These are phyloP conservation scores for Globisporangium apiculatum DNA, from an alignment of 352 stramenopile genomes.

Conservation along the genomic window DNA sequence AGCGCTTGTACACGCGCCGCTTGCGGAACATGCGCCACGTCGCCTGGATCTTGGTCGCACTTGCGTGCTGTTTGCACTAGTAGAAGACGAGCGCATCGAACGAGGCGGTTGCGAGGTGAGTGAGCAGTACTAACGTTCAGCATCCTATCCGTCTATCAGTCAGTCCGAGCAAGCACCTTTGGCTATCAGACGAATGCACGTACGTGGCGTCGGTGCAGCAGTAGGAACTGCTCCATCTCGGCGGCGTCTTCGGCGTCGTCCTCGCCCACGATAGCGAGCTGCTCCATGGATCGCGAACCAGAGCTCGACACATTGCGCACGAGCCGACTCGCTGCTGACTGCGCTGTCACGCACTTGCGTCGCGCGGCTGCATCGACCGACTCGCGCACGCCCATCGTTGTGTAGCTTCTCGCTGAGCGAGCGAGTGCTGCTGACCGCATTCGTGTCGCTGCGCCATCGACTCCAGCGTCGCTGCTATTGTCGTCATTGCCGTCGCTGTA, in stretches of 20 bases:
- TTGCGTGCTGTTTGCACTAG: slow-evolving; percentile 17
- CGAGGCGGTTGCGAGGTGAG: not conserved
- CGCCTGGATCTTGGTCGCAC: slow-evolving; percentile 38
- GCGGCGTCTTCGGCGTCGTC: slow-evolving; percentile 11
- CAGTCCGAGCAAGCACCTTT: slow-evolving; percentile 1
- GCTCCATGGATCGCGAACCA: not conserved
- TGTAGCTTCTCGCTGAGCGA: slow-evolving; percentile 7
- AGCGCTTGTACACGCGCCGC: slow-evolving; percentile 35
- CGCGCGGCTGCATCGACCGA: not conserved
- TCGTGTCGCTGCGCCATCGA: not conserved
- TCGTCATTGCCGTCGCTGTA: not conserved
- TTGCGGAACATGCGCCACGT: slow-evolving; percentile 43
- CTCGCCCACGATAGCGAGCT: slow-evolving; percentile 10
- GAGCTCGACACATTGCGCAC: not conserved
- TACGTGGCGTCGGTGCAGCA: slow-evolving; percentile 21
- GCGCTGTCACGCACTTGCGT: slow-evolving; percentile 1
- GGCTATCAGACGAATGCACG: slow-evolving; percentile 7
- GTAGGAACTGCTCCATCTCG: slow-evolving; percentile 26
- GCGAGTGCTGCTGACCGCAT: not conserved
- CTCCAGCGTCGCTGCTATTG: not conserved
- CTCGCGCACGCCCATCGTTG: not conserved
- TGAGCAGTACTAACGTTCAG: not conserved
- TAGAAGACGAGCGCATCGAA: not conserved
- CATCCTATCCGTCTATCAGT: too few relatives aligned
- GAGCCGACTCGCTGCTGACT: slow-evolving; percentile 3